Conservation (phyloP, 371 early-diverging fungal genomes). For the Chytridium lagenaria region DNA sequence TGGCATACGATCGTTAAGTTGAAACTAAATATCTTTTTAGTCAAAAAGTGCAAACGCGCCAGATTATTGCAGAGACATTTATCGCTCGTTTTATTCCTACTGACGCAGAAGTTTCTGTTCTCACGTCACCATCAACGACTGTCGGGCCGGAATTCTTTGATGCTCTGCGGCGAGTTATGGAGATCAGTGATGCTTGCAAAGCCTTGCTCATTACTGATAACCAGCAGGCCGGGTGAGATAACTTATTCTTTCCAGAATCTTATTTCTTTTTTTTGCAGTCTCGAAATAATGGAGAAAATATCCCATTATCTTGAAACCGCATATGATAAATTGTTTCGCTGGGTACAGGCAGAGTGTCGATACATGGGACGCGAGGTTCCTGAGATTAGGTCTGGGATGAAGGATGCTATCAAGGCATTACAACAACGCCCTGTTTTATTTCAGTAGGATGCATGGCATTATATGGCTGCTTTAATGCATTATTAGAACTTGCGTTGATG, state of each 20-base stretch:
- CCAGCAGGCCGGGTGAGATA: constrained; percentile 75
- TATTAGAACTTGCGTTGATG: constrained; percentile 70
- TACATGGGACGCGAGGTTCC: constrained; percentile 74
- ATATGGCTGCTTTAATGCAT: not conserved
- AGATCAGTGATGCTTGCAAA: constrained; percentile 78
- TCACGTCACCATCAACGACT: constrained; percentile 59
- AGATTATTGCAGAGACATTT: constrained; percentile 56
- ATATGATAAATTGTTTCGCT: constrained; percentile 76
- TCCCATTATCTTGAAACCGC: constrained; percentile 73
- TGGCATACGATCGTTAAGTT: constrained; percentile 14
- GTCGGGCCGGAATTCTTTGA: constrained; percentile 72
- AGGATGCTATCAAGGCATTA: constrained; percentile 73
- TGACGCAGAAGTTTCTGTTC: constrained; percentile 63
- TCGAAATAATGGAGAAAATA: constrained; percentile 83
- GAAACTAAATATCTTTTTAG: not conserved
- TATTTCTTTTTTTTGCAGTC: constrained; percentile 42
- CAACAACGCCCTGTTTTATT: constrained; percentile 76
- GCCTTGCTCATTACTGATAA: constrained; percentile 74
- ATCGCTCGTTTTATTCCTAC: constrained; percentile 73
- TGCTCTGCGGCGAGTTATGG: constrained; percentile 73
- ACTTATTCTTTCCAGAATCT: not conserved
- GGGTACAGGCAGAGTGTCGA: constrained; percentile 77
- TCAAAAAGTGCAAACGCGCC: constrained; percentile 30
- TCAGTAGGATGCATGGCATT: constrained; percentile 54
- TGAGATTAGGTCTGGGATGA: constrained; percentile 71